A percentile compares a stretch with the other conserved stretches of the same genome.
Evolutionary conservation across 768 basidiomycete genomes (phyloP).

Genomic region (Mycena belliarum): DNA sequence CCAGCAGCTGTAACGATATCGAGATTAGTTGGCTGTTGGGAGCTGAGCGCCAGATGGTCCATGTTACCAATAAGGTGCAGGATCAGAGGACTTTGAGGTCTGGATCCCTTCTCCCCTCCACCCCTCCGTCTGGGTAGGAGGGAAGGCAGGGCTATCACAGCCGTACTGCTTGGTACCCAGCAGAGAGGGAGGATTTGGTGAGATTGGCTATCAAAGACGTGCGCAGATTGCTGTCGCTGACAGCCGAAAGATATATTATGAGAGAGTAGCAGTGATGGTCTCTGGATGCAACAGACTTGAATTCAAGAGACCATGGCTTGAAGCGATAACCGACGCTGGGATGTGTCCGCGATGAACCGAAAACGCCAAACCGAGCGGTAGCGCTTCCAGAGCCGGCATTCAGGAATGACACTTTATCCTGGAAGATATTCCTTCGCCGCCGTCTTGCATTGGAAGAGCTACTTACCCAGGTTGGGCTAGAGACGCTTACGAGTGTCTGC

Average conservation of each 20-base stretch:
- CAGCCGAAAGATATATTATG: not conserved
- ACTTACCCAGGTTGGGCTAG: constrained; percentile 50
- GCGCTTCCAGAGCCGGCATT: constrained; percentile 32
- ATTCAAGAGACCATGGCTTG: constrained; percentile 23
- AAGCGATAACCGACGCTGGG: constrained; percentile 62
- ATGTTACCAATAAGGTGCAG: constrained; percentile 80
- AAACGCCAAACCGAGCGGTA: constrained; percentile 52
- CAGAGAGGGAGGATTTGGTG: constrained; percentile 62
- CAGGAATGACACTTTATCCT: constrained; percentile 56
- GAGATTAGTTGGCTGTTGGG: not conserved
- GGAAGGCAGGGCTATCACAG: too few species aligned
- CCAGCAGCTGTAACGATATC: constrained; percentile 56
- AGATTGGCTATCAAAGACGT: constrained; percentile 63
- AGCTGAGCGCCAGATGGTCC: constrained; percentile 22
- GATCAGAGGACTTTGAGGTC: too few species aligned
- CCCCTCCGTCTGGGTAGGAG: too few species aligned
- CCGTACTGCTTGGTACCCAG: too few species aligned
- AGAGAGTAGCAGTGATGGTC: not conserved
- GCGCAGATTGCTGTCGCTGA: constrained; percentile 48
- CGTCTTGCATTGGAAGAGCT: not conserved
- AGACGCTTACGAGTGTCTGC: constrained; percentile 46
- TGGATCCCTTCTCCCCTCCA: too few species aligned
- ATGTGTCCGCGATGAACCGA: constrained; percentile 54
- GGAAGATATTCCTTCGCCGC: not conserved
- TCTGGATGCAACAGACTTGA: constrained; percentile 39